Evolutionary conservation across 2,329 filamentous ascomycete genomes (phyloP).

Genomic region (Ascocoryne sarcoides): DNA sequence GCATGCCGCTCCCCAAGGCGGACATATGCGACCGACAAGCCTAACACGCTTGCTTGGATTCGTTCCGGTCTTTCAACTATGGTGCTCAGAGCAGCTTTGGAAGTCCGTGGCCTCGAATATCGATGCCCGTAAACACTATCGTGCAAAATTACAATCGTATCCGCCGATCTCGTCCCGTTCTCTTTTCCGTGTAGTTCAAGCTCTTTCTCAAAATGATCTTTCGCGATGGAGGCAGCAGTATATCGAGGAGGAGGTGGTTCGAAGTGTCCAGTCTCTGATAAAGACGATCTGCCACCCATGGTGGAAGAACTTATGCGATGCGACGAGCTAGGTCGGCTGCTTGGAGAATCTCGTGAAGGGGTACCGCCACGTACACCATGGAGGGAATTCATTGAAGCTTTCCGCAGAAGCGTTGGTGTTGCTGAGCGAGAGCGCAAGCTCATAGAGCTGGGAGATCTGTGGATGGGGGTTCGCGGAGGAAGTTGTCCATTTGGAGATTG

Average conservation of each 20-base stretch:
- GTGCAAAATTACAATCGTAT: slow-evolving; percentile 79
- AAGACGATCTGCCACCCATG: slow-evolving; percentile 32
- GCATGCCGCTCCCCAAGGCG: slow-evolving; percentile 75
- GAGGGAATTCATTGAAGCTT: slow-evolving; percentile 36
- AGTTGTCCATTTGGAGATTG: slow-evolving; percentile 21
- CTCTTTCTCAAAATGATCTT: slow-evolving; percentile 26
- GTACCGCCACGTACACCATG: slow-evolving; percentile 30
- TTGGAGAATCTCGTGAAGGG: slow-evolving; percentile 22
- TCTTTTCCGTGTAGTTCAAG: slow-evolving; percentile 22
- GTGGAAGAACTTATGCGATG: slow-evolving; percentile 30
- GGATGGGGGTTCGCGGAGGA: slow-evolving; percentile 26
- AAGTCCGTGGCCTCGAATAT: slow-evolving; percentile 74
- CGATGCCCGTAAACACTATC: slow-evolving; percentile 94
- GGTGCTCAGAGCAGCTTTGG: slow-evolving; percentile 58
- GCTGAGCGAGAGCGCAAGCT: slow-evolving; percentile 32
- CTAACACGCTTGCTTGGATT: slow-evolving; percentile 73
- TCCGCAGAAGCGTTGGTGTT: slow-evolving; percentile 34
- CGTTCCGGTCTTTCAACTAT: slow-evolving; percentile 94
- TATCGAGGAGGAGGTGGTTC: slow-evolving; percentile 29
- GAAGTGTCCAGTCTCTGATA: slow-evolving; percentile 29
- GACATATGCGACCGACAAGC: slow-evolving; percentile 80
- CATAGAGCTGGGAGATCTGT: slow-evolving; percentile 34
- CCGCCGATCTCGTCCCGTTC: slow-evolving; percentile 29
- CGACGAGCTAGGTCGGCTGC: slow-evolving; percentile 36
- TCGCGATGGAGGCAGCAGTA: slow-evolving; percentile 39